Percentiles rank a stretch among this genome's conserved stretches.
Conservation (phyloP, 1,284 basidiomycete species). For the Cronartium ribicola region DNA sequence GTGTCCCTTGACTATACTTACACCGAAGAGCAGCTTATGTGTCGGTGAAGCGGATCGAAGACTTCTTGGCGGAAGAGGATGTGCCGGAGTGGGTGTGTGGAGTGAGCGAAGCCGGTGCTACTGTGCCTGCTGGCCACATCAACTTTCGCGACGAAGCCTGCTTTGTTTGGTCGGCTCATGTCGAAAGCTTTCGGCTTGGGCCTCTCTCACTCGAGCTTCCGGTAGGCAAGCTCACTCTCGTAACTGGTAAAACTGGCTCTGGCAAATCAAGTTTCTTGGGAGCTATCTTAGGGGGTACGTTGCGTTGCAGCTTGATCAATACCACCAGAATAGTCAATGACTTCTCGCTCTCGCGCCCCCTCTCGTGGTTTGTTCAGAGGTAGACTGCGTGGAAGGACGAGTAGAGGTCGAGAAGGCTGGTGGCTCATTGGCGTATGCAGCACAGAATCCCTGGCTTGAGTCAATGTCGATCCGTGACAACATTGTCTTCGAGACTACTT, state of each 20-base stretch:
- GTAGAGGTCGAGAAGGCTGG: conserved; percentile 33
- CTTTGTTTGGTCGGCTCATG: conserved; percentile 57
- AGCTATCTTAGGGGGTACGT: conserved; percentile 36
- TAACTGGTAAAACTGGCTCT: conserved; percentile 41
- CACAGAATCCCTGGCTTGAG: conserved; percentile 40
- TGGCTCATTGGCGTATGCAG: conserved; percentile 32
- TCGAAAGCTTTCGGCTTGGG: conserved; percentile 29
- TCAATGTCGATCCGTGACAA: conserved; percentile 39
- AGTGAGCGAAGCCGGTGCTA: conserved; percentile 18
- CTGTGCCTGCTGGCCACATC: conserved; percentile 1
- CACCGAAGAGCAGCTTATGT: conserved; percentile 50
- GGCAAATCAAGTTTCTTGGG: conserved; percentile 40
- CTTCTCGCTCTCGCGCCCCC: neutral
- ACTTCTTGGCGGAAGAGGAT: conserved; percentile 38
- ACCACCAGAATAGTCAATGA: neutral
- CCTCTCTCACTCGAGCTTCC: conserved; percentile 25
- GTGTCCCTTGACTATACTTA: neutral
- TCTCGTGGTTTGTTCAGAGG: conserved; percentile 12
- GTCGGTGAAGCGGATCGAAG: conserved; percentile 36
- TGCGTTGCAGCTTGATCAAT: neutral
- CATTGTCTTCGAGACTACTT: conserved; percentile 33
- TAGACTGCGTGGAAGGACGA: conserved; percentile 31
- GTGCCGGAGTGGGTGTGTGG: conserved; percentile 37
- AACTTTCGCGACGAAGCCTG: conserved; percentile 46
- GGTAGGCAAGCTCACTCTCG: conserved; percentile 29